Evolutionary conservation across 2,329 filamentous ascomycete genomes (phyloP), one percentile per base, ranked within the genome.

Genomic region (Raffaelea arxii): DNA sequence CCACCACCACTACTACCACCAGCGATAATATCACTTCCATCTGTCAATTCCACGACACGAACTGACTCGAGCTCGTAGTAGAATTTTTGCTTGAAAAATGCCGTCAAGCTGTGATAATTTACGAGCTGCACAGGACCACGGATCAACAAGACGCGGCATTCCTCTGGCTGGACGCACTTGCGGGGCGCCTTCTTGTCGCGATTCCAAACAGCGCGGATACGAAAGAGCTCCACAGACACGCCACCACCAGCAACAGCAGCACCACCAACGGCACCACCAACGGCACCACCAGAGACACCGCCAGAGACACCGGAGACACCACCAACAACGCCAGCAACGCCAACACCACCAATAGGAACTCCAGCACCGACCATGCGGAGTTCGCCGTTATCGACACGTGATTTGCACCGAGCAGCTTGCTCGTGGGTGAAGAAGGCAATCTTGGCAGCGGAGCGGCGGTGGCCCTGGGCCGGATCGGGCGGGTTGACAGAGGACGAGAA

Each of bases 101-200:
- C 47, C 24, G 47, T 42, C 42, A 52, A 44, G 18, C 44, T 21
- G 24, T 16, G 41, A 16, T 41, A 44, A 30, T 49, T 52, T 35
- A 52, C 51, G 14, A 46, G n/a, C 3, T 18, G 27, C 10, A 38
- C 41, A 18, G 48, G 51, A 3, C 51, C 51, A 12, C 51, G 44
- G 49, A 52, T 51, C 25, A 41, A 43, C 36, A 52, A 40, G 18
- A 52, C 51, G 12, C 51, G 51, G 42, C 51, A 52, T 35, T 52
- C 51, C 40, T 42, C 41, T 12, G 51, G 25, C 46, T 52, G 51
- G 9, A 52, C 43, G 36, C 51, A 52, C 35, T 24, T 25, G 18
- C 51, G 51, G 11, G 51, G 51, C 24, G 46, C 38, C 36, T 52
- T 52, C 19, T 50, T 51, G 46, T 52, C 51, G 25, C 51, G 51